Percentiles rank a stretch among this genome's conserved stretches.
Conservation (phyloP, 768 basidiomycete species). For the Tulasnella sp. region DNA sequence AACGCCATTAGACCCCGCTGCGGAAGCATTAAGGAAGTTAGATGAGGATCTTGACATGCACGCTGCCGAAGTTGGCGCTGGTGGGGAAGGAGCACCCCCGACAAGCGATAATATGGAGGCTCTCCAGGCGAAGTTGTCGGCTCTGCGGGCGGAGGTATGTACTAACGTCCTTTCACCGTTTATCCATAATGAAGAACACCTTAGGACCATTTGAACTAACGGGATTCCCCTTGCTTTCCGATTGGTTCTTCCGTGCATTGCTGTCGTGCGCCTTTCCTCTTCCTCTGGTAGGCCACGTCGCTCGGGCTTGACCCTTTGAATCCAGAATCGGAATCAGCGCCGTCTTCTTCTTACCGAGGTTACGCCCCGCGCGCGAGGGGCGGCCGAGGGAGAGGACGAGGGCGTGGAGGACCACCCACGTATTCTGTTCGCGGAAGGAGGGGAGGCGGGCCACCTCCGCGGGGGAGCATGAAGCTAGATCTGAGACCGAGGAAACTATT, state of each 20-base stretch:
- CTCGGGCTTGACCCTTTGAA: constrained; percentile 26
- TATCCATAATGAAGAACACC: not conserved
- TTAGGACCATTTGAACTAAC: too few relatives aligned
- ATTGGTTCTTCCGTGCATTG: not conserved
- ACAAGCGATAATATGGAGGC: constrained; percentile 40
- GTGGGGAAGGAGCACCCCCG: constrained; percentile 35
- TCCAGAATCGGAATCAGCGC: constrained; percentile 26
- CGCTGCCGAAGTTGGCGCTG: constrained; percentile 27
- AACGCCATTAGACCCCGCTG: constrained; percentile 37
- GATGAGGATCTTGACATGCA: constrained; percentile 73
- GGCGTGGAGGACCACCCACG: constrained; percentile 16
- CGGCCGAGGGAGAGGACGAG: constrained; percentile 38
- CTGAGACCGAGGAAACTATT: constrained; percentile 75
- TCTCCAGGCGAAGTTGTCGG: constrained; percentile 62
- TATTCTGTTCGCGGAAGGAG: constrained; percentile 42
- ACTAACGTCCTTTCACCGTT: not conserved
- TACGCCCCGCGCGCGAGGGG: constrained; percentile 54
- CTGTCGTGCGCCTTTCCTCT: constrained; percentile 44
- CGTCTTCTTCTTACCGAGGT: constrained; percentile 40
- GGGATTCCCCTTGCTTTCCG: too few relatives aligned
- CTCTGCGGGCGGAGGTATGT: constrained; percentile 68
- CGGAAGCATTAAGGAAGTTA: constrained; percentile 52
- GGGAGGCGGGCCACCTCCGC: constrained; percentile 50
- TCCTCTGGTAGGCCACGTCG: constrained; percentile 44
- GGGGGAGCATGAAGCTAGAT: constrained; percentile 78